Base-by-base conservation (phyloP, 306 rosid species). In the Sicyos baderoa region DNA sequence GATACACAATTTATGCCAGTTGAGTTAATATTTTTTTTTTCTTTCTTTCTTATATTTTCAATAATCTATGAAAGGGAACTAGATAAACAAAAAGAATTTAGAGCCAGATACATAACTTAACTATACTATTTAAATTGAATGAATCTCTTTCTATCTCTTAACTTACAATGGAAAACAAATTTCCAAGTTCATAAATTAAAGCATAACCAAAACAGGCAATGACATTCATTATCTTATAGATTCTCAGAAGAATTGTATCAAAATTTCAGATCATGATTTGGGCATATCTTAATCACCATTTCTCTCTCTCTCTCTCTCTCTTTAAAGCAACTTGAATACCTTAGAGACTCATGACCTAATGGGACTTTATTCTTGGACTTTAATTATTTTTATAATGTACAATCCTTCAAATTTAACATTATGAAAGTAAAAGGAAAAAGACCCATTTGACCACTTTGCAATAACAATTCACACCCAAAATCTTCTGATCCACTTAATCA, bases 191-290 rank as follows among this genome's bases (percentile, higher is more conserved):
- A 32, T 60, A 60, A 29, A 61, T 61, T 35, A 35, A 61, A 49
- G 48, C n/a, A n/a, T n/a, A n/a, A n/a, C n/a, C n/a, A 42, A 51
- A 22, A 7, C 25, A 45, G 53, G 40, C 54, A 45, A 40, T 40
- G 54, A 1, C 19, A 6, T 65, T 65, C 19, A 45, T 14, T 23
- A 9, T 48, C 13, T 48, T 10, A 32, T 35, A 40, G 37, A 59
- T 57, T 32, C 45, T 40, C 12, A 40, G 3, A 59, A 42, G 14
- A 32, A 17, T 37, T n/a, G 29, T 45, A 35, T 21, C 44, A 50
- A 68, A 25, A 1, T 68, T 21, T 19, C 71, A 40, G 71, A 65
- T 44, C 71, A 65, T n/a, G n/a, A n/a, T 11, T 45, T 66, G 37
- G 12, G 37, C 50, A 45, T n/a, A n/a, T 45, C 57, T 67, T 49